Evolutionary conservation across 1,284 basidiomycete species (phyloP).

Genomic region (Trichosporon sp.): DNA sequence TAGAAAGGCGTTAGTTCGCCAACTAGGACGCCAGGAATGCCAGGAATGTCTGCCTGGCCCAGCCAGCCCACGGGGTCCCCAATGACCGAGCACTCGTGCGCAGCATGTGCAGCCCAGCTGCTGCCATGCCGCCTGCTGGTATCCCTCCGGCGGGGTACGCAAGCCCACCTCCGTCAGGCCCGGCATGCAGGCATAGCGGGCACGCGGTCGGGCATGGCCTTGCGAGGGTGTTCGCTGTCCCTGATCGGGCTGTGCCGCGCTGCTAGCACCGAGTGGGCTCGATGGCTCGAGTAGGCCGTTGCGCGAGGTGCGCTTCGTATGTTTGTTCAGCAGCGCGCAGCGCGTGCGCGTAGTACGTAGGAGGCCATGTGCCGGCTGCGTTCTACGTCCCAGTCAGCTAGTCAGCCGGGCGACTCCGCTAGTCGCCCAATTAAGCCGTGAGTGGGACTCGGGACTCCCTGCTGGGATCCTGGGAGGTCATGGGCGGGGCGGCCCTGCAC

Average conservation of each 20-base stretch:
- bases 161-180: neutral
- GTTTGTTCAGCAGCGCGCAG: too few species aligned
- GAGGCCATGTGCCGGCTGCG: too few species aligned
- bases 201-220: neutral
- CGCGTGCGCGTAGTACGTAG: too few species aligned
- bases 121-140: neutral
- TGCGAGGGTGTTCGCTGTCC: too few species aligned
- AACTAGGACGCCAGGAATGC: neutral
- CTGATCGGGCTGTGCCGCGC: neutral
- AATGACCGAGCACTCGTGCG: neutral
- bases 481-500: neutral
- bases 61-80: neutral
- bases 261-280: neutral
- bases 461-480: neutral
- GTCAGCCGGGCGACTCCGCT: too few species aligned
- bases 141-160: too few species aligned
- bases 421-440: neutral
- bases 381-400: too few species aligned
- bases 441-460: neutral
- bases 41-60: neutral
- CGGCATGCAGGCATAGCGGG: neutral
- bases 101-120: neutral
- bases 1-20: neutral
- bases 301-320: too few species aligned
- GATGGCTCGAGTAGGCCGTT: too few species aligned